Evolutionary conservation across 768 basidiomycete species (phyloP).

Genomic region (Rhodocollybia butyracea): DNA sequence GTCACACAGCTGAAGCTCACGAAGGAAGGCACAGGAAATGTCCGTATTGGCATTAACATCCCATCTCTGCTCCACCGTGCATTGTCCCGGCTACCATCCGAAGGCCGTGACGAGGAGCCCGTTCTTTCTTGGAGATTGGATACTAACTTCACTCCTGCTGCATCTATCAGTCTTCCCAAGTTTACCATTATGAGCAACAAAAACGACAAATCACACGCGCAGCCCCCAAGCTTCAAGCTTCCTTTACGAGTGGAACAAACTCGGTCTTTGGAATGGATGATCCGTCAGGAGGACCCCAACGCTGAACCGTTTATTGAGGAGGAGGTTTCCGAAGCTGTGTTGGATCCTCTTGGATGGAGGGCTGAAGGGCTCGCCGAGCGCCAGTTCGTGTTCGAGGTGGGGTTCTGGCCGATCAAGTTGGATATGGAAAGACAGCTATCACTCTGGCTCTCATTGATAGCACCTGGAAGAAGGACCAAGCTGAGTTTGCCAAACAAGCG

Average conservation of each 20-base stretch:
- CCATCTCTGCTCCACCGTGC: constrained; percentile 87
- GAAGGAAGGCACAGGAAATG: constrained; percentile 58
- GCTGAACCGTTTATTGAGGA: constrained; percentile 84
- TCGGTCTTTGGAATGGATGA: constrained; percentile 92
- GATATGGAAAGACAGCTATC: constrained; percentile 96
- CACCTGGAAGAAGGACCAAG: constrained; percentile 48
- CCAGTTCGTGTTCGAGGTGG: constrained; percentile 78
- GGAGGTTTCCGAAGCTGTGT: constrained; percentile 87
- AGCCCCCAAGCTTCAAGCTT: constrained; percentile 78
- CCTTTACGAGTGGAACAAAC: constrained; percentile 81
- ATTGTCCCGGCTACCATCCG: constrained; percentile 68
- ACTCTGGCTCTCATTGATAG: constrained; percentile 87
- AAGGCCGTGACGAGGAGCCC: constrained; percentile 42
- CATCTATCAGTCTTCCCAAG: constrained; percentile 53
- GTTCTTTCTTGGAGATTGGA: constrained; percentile 77
- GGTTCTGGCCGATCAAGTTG: constrained; percentile 93
- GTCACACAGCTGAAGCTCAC: constrained; percentile 77
- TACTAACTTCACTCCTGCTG: constrained; percentile 70
- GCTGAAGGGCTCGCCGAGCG: constrained; percentile 90
- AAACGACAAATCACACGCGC: constrained; percentile 60
- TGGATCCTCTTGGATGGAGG: constrained; percentile 87
- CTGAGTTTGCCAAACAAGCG: constrained; percentile 53
- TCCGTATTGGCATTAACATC: constrained; percentile 86
- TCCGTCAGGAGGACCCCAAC: constrained; percentile 64
- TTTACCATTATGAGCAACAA: constrained; percentile 79